Evolutionary conservation across 495 filamentous ascomycete genomes (phyloP), one percentile per base, ranked within the genome.

Genomic region (Annulohypoxylon stygium): DNA sequence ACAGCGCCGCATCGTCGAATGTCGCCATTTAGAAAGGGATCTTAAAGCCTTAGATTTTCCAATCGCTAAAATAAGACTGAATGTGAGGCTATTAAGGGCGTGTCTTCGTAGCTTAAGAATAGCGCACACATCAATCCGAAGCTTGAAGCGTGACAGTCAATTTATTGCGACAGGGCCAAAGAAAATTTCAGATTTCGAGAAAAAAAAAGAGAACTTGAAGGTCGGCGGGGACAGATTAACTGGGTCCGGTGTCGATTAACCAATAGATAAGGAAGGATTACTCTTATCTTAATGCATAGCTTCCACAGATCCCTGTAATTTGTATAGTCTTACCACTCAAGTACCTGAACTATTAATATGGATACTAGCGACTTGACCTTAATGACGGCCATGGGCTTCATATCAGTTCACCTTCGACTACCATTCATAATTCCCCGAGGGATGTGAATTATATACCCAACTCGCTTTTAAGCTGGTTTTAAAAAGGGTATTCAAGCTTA

Each of bases 1-100:
- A 86, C 69, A 93, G 85, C 12, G 89, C 88, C 48, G 82, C 80
- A 74, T 90, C 87, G 76, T 91, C 87, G 37, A 92, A 84, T 57
- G 82, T 77, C 30, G 86, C 85, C 68, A 86, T 70, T 61, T 5
- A 18, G 23, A 39, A 33, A 25, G 36, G 14, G 20, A n/a, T 41
- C 33, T 20, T 20, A 3, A 23, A 18, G 20, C 48, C n/a, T 25
- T 9, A 20, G 11, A 7, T 33, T 8, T 7, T 23, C 34, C 0
- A 36, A n/a, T 58, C 7, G n/a, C 9, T 34, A 18, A n/a, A 47
- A 62, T 34, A 10, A 23, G n/a, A 8, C 18, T 26, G 8, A n/a
- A 1, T 7, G 8, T 14, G 47, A 23, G n/a, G 39, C 3, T 7
- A 16, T 20, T 57, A 26, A 10, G 20, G 16, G 37, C 5, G 30